Conservation (phyloP, 2,329 filamentous ascomycete genomes). For the Trichoderma sp. region DNA sequence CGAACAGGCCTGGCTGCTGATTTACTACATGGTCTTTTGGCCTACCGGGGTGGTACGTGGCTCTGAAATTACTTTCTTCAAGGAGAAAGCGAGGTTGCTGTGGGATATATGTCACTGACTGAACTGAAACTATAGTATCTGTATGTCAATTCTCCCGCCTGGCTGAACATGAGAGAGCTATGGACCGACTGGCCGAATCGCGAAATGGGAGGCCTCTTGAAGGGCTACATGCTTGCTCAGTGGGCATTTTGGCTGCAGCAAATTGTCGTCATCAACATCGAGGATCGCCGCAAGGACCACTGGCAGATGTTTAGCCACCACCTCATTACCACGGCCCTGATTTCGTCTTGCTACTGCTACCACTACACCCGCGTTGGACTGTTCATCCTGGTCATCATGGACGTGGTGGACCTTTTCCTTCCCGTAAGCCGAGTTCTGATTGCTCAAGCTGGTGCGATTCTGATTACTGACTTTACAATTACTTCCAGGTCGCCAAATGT, state of each 20-base stretch:
- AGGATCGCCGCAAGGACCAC: slow-evolving; percentile 92
- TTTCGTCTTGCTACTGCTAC: slow-evolving; percentile 83
- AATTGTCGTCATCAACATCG: slow-evolving; percentile 90
- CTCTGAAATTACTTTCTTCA: not conserved
- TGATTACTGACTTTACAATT: not conserved
- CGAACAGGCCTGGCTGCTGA: slow-evolving; percentile 88
- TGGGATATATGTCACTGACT: not conserved
- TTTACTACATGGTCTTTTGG: slow-evolving; percentile 86
- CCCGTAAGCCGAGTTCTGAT: slow-evolving; percentile 62
- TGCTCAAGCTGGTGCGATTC: not conserved
- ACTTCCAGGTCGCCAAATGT: slow-evolving; percentile 77
- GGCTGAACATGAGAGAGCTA: slow-evolving; percentile 73
- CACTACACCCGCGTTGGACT: slow-evolving; percentile 86
- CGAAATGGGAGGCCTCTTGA: slow-evolving; percentile 73
- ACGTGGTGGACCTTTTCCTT: slow-evolving; percentile 85
- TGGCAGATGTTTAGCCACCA: slow-evolving; percentile 96
- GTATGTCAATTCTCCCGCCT: slow-evolving; percentile 77
- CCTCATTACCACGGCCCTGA: slow-evolving; percentile 81
- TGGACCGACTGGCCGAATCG: slow-evolving; percentile 86
- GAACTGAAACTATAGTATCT: slow-evolving; percentile 66
- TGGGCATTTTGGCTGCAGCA: slow-evolving; percentile 94
- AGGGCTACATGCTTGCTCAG: slow-evolving; percentile 88
- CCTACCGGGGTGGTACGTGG: slow-evolving; percentile 75
- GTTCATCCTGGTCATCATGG: slow-evolving; percentile 89
- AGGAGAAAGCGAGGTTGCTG: not conserved